phyloP scores from a whole-genome alignment of 768 basidiomycete species.

The Paxillus rubicundulus region DNA sequence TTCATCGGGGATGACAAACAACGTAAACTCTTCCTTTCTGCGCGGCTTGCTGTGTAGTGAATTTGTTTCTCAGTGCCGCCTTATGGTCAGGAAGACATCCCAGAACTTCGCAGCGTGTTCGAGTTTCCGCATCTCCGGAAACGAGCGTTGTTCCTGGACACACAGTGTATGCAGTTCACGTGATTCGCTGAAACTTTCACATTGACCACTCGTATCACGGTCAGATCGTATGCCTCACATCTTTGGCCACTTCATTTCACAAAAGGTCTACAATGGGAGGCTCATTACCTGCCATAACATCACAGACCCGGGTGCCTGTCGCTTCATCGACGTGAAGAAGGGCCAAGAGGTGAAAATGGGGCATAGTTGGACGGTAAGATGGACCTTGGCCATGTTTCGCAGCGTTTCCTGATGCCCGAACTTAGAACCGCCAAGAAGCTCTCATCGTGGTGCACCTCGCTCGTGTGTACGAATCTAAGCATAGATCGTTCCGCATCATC shows the following conservation, averaged over 20 bases:
- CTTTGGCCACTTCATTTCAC: slow-evolving; percentile 70
- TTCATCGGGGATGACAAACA: slow-evolving; percentile 42
- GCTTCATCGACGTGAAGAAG: slow-evolving; percentile 38
- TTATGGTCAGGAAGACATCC: slow-evolving; percentile 67
- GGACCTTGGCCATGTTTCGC: neutral
- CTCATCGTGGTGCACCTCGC: slow-evolving; percentile 54
- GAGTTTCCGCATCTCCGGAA: slow-evolving; percentile 58
- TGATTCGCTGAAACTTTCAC: neutral
- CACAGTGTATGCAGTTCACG: slow-evolving; percentile 56
- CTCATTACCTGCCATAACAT: slow-evolving; percentile 56
- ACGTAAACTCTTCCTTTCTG: slow-evolving; percentile 17
- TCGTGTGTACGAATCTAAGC: slow-evolving; percentile 42
- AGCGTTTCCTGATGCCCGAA: slow-evolving; percentile 5
- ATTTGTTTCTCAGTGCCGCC: slow-evolving; percentile 58
- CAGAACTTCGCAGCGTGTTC: slow-evolving; percentile 71
- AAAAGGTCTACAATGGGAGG: slow-evolving; percentile 54
- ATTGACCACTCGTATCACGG: slow-evolving; percentile 1
- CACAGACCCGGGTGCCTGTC: slow-evolving; percentile 31
- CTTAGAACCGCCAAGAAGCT: slow-evolving; percentile 60
- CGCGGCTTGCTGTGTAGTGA: neutral
- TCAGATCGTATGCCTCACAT: slow-evolving; percentile 81
- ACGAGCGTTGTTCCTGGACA: slow-evolving; percentile 55
- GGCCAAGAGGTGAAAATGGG: slow-evolving; percentile 30
- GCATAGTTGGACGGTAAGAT: slow-evolving; percentile 37
- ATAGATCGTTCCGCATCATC: slow-evolving; percentile 58